Percentiles rank a stretch among this genome's conserved stretches.
Conservation (phyloP, 208 protist genomes). For the Trypanosoma rangeli region DNA sequence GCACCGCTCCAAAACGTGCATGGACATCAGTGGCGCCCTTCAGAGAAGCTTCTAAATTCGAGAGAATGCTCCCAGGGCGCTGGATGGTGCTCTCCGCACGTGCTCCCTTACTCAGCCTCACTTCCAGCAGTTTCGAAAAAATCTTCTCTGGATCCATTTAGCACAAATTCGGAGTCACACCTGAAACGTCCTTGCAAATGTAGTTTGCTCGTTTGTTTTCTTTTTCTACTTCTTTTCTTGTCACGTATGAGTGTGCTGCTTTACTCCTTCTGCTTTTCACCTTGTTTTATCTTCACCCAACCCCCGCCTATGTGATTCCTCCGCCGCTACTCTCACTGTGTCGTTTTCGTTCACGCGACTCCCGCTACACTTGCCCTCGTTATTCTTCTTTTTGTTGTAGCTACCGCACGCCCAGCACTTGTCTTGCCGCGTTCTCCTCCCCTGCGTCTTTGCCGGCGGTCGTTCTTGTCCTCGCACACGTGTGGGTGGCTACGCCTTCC, state of each 20-base stretch:
- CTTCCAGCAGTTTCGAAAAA: constrained; percentile 14
- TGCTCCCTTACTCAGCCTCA: constrained; percentile 27
- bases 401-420: too few relatives aligned
- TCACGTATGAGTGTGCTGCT: background rate
- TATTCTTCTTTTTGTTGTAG: too few relatives aligned
- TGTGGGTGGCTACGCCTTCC: too few relatives aligned
- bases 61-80: constrained; percentile 1
- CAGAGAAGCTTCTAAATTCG: constrained; percentile 8
- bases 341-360: too few relatives aligned
- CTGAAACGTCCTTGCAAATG: background rate
- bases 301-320: background rate
- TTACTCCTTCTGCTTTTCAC: background rate
- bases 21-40: constrained; percentile 6
- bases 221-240: constrained; percentile 10
- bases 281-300: background rate
- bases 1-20: background rate
- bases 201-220: background rate
- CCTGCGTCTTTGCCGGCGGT: too few relatives aligned
- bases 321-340: background rate
- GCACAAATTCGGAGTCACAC: background rate
- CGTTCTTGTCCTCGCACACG: too few relatives aligned
- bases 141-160: constrained; percentile 17
- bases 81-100: constrained; percentile 3
- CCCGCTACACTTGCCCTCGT: too few relatives aligned
- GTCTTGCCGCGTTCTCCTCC: too few relatives aligned